Base-by-base conservation (phyloP, 768 basidiomycete species). In the Coprinellus micaceus region DNA sequence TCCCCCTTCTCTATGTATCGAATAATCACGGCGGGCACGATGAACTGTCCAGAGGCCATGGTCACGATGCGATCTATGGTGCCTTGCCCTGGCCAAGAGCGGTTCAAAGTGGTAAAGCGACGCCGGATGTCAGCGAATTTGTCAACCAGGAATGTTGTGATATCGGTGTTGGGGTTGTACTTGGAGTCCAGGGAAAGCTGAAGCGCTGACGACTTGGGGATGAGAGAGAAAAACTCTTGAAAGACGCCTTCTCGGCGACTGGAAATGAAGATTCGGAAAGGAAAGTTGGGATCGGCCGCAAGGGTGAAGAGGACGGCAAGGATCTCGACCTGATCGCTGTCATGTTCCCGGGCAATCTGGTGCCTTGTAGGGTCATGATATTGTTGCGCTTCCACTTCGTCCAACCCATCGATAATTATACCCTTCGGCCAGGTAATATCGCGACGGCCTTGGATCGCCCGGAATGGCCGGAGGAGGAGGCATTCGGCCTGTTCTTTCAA, bases 321-420 rank as follows among this genome's bases (percentile, higher is more conserved):
- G 1, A 56, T 22, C 17, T 47, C 54, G 4, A 21, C 9, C 24
- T 56, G 54, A 17, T 43, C 40, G n/a, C n/a, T 17, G 5, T 43
- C 40, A 15, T 9, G 5, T 15, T 15, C 6, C 33, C 33, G 33
- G 7, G 6, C 33, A 6, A 33, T 6, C 7, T 33, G 7, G 6
- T 13, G 7, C 11, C 33, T 28, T 1, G 15, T 28, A 7, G 28
- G 25, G 9, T 30, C 54, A 3, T 56, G 4, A 17, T 43, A 43
- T 17, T 43, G 40, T 5, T 10, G 7, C 19, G 40, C 40, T 19
- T 43, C 10, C 22, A 44, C 46, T 39, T 56, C 54, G 24, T 56
- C 54, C 33, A 56, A 22, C 4, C 54, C 54, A 26, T 56, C 54
- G 54, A 56, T 48, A 30, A 56, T 10, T 21, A 56, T 56, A 33